phyloP scores from a whole-genome alignment of 208 protist genomes.

The Endotrypanum monterogeii region DNA sequence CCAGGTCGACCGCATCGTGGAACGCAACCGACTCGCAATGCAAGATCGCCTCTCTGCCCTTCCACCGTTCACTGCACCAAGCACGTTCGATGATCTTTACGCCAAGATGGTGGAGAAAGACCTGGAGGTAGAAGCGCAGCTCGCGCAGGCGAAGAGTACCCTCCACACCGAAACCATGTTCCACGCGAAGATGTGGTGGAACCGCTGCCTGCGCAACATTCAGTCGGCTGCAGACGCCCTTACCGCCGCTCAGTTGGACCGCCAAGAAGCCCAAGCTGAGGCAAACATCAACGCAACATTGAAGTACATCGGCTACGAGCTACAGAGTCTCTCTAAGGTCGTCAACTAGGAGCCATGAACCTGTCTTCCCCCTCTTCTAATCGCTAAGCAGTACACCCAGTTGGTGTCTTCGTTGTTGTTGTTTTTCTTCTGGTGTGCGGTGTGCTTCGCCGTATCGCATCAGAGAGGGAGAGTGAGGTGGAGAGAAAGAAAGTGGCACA shows the following conservation, averaged over 20 bases:
- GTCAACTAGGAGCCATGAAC: neutral
- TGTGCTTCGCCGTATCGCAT: no score
- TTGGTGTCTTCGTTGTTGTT: neutral
- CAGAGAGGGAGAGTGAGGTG: no score
- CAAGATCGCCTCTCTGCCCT: slow-evolving; percentile 46
- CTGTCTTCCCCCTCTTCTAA: neutral
- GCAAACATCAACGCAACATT: slow-evolving; percentile 56
- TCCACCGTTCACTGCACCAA: slow-evolving; percentile 67
- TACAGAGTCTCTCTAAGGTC: slow-evolving; percentile 51
- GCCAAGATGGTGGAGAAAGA: slow-evolving; percentile 65
- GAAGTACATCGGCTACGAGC: slow-evolving; percentile 56
- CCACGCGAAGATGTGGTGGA: slow-evolving; percentile 87
- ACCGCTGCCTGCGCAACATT: slow-evolving; percentile 69
- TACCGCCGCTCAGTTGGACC: slow-evolving; percentile 30
- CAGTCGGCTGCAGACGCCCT: slow-evolving; percentile 58
- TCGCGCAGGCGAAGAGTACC: slow-evolving; percentile 50
- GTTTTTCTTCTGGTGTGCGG: neutral
- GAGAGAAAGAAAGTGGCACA: neutral
- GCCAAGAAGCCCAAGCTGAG: slow-evolving; percentile 42
- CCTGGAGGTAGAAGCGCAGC: slow-evolving; percentile 45
- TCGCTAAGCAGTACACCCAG: neutral
- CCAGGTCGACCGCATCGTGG: slow-evolving; percentile 47
- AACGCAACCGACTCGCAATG: slow-evolving; percentile 53
- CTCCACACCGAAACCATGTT: slow-evolving; percentile 79
- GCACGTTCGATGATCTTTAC: slow-evolving; percentile 77